A percentile compares a stretch with the other conserved stretches of the same genome.
Evolutionary conservation across 2,329 filamentous ascomycete genomes (phyloP).

Genomic region (Penicillium olsonii): DNA sequence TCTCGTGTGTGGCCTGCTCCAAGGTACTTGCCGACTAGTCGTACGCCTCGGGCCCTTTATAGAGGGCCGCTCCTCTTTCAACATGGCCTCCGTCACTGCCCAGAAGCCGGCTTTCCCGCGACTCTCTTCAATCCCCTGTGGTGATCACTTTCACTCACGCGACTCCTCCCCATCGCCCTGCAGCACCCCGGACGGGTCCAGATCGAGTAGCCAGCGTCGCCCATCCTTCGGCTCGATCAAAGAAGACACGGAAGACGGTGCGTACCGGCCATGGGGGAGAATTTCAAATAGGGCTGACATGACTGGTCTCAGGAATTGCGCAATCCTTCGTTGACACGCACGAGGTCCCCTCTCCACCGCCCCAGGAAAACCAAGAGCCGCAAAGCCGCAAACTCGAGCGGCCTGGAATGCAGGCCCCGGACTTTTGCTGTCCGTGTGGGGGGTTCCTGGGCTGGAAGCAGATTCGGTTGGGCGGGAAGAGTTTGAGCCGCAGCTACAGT

Average conservation of each 20-base stretch:
- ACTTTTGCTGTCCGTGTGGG: constrained; percentile 50
- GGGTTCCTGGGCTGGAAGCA: constrained; percentile 49
- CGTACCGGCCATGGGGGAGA: constrained; percentile 13
- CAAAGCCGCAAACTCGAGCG: constrained; percentile 17
- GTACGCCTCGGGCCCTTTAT: constrained; percentile 24
- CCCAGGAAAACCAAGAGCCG: constrained; percentile 19
- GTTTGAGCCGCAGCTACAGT: constrained; percentile 47
- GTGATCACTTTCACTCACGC: constrained; percentile 30
- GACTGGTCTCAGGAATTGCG: constrained; percentile 37
- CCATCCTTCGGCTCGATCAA: constrained; percentile 47
- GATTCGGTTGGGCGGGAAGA: constrained; percentile 46
- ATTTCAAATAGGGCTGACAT: constrained; percentile 8
- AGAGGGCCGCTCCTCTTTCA: constrained; percentile 27
- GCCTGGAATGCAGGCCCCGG: constrained; percentile 38
- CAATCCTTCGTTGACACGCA: constrained; percentile 48
- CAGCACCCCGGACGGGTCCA: constrained; percentile 39
- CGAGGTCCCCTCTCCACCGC: constrained; percentile 29
- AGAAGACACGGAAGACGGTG: constrained; percentile 44
- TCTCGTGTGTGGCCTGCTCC: constrained; percentile 8
- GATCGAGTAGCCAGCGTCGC: constrained; percentile 42
- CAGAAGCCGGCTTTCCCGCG: constrained; percentile 28
- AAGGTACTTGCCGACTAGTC: constrained; percentile 12
- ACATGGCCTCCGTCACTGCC: constrained; percentile 32
- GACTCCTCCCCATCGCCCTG: constrained; percentile 36
- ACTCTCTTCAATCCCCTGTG: constrained; percentile 22